Conservation (phyloP, 1,284 basidiomycete species). For the Singerocomus rubriflavus region DNA sequence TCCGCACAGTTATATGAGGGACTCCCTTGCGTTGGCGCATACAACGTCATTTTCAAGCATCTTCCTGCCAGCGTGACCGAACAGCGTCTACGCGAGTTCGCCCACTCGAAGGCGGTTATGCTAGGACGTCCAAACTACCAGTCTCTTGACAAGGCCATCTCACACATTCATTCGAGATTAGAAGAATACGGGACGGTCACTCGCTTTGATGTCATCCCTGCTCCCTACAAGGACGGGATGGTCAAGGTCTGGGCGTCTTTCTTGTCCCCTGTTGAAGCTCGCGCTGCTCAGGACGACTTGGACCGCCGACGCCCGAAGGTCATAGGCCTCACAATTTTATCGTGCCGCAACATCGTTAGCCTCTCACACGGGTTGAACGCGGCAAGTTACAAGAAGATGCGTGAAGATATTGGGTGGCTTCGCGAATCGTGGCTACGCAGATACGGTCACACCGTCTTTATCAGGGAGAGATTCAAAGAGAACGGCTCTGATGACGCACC, state of each 20-base stretch:
- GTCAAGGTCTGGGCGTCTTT: constrained; percentile 55
- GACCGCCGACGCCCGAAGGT: constrained; percentile 42
- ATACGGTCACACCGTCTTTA: constrained; percentile 26
- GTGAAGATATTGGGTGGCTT: constrained; percentile 38
- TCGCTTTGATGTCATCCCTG: constrained; percentile 44
- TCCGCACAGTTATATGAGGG: constrained; percentile 49
- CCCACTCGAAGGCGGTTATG: constrained; percentile 47
- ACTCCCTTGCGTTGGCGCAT: constrained; percentile 50
- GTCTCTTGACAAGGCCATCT: constrained; percentile 37
- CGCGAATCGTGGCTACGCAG: constrained; percentile 28
- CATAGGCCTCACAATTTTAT: constrained; percentile 41
- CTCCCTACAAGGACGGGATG: constrained; percentile 49
- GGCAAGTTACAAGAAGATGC: constrained; percentile 36
- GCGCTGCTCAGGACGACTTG: constrained; percentile 43
- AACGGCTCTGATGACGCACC: constrained; percentile 22
- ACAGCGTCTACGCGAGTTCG: constrained; percentile 44
- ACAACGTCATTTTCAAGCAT: constrained; percentile 54
- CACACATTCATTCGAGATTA: constrained; percentile 41
- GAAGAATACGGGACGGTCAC: constrained; percentile 40
- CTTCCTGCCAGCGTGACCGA: constrained; percentile 46
- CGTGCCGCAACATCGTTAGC: constrained; percentile 48
- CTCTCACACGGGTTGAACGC: constrained; percentile 43
- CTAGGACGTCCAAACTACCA: constrained; percentile 49
- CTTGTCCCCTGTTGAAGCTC: constrained; percentile 45
- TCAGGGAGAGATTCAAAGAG: constrained; percentile 24